Base-by-base conservation (phyloP, 495 filamentous ascomycete species). In the Rusavskia elegans region DNA sequence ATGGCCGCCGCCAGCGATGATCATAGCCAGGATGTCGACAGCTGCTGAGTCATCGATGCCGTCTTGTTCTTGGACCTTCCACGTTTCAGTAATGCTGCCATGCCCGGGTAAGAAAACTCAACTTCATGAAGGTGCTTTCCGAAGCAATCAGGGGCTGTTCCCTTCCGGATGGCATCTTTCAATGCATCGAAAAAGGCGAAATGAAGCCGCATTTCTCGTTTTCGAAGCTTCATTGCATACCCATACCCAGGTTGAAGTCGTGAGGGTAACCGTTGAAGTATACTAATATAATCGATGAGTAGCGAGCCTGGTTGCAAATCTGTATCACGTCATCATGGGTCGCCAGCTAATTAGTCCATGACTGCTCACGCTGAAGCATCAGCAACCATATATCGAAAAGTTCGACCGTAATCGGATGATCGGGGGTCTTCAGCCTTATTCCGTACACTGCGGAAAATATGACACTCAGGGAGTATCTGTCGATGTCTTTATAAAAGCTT, bases 1-100 rank as follows among this genome's bases (percentile, higher is more conserved):
- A 29, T 66, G 64, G 3, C 55, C 53, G 3, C 64, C 64, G 14
- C 61, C 64, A 38, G 61, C 63, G n/a, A 67, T 56, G 37, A 67
- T 40, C 7, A 61, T 60, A 25, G 63, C 58, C 32, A 55, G 20
- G 46, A 59, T 56, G 46, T 63, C 57, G 17, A 59, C 60, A 3
- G 61, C 59, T 11, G 49, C 48, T 13, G 57, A 50, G 20, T 66
- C 62, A 50, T 61, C 56, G 39, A 66, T 53, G 14, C 56, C 56
- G 40, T 55, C 51, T 16, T 59, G 59, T 21, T 53, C 48, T 19
- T 60, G 61, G 45, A 60, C 49, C 36, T 56, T 52, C 10, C 14
- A 39, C 13, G 5, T 53, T 27, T 61, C 58, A 14, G 61, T 56
- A 27, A 27, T 27, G 25, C 1, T 27, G 25, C 25, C 25, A 27